These are phyloP conservation scores for Craterostigma plantagineum DNA, from an alignment of 257 asterid genomes.

Conservation along the genomic window DNA sequence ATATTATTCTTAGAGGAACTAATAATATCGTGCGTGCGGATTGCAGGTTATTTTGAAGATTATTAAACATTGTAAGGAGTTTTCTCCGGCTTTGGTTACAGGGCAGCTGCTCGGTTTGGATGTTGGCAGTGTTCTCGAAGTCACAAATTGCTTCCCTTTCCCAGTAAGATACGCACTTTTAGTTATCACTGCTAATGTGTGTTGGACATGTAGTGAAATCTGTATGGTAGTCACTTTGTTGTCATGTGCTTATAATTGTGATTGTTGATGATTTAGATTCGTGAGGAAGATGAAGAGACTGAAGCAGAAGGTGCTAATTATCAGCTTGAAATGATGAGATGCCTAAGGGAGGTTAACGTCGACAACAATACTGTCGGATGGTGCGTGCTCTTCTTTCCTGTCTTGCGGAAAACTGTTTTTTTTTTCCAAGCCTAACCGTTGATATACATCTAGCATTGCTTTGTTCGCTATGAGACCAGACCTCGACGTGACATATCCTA, in stretches of 20 bases:
- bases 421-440: no score
- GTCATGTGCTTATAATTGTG: not conserved
- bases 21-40: no score
- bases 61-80: slow-evolving; percentile 91
- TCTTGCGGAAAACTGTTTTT: no score
- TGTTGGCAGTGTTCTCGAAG: slow-evolving; percentile 95
- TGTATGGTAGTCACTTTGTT: not conserved
- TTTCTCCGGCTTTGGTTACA: slow-evolving; percentile 81
- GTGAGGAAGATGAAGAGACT: slow-evolving; percentile 94
- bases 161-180: slow-evolving; percentile 37
- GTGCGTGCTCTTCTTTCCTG: slow-evolving; percentile 17
- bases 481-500: slow-evolving; percentile 1
- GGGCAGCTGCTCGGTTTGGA: slow-evolving; percentile 97
- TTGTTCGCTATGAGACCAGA: no score
- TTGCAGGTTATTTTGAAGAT: slow-evolving; percentile 80
- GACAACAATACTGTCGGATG: slow-evolving; percentile 98
- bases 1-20: no score
- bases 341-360: slow-evolving; percentile 94
- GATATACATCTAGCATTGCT: no score
- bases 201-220: not conserved
- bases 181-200: no score
- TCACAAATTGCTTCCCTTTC: slow-evolving; percentile 89
- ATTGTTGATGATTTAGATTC: slow-evolving; percentile 24
- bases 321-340: slow-evolving; percentile 99
- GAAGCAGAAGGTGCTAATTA: slow-evolving; percentile 97